Percentiles rank a stretch among this genome's conserved stretches.
phyloP scores from a whole-genome alignment of 1,284 basidiomycete species.

The Lentinus polychrous region DNA sequence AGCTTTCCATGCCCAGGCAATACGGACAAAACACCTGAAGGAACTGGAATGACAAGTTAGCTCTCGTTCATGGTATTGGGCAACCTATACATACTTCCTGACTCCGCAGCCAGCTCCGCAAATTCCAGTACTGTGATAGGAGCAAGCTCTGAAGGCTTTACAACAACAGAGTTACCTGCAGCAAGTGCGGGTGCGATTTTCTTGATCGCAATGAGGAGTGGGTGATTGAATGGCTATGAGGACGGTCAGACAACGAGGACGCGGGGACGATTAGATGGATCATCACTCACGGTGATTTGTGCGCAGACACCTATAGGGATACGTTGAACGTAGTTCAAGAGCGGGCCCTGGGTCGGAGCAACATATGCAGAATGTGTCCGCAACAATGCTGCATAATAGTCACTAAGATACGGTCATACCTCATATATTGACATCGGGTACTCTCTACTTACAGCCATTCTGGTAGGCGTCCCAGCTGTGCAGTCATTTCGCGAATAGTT shows the following conservation, averaged over 20 bases:
- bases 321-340: conserved; percentile 73
- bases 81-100: conserved; percentile 45
- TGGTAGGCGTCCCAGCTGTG: conserved; percentile 65
- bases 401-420: conserved; percentile 34
- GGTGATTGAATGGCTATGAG: conserved; percentile 74
- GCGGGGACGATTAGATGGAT: neutral
- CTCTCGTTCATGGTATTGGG: neutral
- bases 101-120: conserved; percentile 52
- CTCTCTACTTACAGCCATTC: conserved; percentile 67
- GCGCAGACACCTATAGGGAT: conserved; percentile 79
- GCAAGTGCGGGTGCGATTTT: conserved; percentile 82
- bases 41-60: conserved; percentile 38
- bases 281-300: conserved; percentile 61
- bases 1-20: conserved; percentile 62
- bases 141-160: conserved; percentile 71
- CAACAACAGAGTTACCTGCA: conserved; percentile 75
- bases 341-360: conserved; percentile 71
- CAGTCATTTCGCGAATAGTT: conserved; percentile 70
- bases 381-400: conserved; percentile 69
- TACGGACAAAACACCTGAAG: conserved; percentile 65
- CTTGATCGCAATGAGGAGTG: conserved; percentile 76
- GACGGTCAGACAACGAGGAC: neutral
- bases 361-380: conserved; percentile 63
- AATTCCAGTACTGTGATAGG: conserved; percentile 76
- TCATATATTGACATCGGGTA: neutral